Conservation (phyloP, 805 yeast species). For the Alloascoidea africana region DNA sequence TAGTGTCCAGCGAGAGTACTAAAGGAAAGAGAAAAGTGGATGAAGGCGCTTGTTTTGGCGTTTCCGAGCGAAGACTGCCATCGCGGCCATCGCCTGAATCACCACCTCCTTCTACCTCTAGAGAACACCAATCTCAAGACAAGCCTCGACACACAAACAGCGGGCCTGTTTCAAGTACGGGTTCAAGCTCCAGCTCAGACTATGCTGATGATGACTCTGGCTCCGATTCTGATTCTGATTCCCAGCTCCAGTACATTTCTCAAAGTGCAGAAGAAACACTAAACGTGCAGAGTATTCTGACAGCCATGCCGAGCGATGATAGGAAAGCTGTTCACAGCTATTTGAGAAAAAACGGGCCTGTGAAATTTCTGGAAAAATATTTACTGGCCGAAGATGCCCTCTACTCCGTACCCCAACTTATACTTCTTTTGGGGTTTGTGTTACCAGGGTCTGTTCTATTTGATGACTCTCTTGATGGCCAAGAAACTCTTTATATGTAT, state of each 20-base stretch:
- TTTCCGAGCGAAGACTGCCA: too few relatives aligned
- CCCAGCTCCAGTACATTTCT: neutral
- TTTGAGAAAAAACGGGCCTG: constrained; percentile 45
- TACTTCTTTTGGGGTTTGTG: neutral
- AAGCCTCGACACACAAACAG: too few relatives aligned
- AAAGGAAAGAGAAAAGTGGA: too few relatives aligned
- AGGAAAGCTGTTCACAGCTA: constrained; percentile 31
- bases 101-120: too few relatives aligned
- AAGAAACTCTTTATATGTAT: neutral
- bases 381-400: constrained; percentile 36
- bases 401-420: neutral
- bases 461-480: neutral
- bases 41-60: too few relatives aligned
- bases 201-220: neutral
- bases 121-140: too few relatives aligned
- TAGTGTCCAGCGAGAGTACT: too few relatives aligned
- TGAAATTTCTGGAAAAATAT: constrained; percentile 41
- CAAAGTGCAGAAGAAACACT: neutral
- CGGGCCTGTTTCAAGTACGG: neutral
- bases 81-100: too few relatives aligned
- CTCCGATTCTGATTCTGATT: too few relatives aligned
- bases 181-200: neutral
- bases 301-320: constrained; percentile 20
- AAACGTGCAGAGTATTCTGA: neutral
- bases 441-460: neutral